Percentiles rank a stretch among this genome's conserved stretches.
phyloP scores from a whole-genome alignment of 148 eudicot genomes.

The Selenicereus undatus region DNA sequence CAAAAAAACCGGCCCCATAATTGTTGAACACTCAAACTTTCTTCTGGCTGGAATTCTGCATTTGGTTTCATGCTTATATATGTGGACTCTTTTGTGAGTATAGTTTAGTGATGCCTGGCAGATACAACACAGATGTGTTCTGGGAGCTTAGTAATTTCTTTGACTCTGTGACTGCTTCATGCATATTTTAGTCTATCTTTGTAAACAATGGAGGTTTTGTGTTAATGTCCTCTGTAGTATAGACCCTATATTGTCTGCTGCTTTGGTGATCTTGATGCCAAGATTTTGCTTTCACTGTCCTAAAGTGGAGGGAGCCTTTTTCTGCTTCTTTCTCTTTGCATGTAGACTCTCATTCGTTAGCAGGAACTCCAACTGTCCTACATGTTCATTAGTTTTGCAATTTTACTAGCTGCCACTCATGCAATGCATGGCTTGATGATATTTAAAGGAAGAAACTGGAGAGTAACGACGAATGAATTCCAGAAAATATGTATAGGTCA shows the following conservation, averaged over 20 bases:
- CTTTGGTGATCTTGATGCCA: background rate
- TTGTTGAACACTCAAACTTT: background rate
- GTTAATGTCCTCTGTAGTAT: background rate
- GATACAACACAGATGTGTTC: slow-evolving; percentile 43
- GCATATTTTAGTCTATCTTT: background rate
- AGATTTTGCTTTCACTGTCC: background rate
- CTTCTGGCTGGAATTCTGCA: slow-evolving; percentile 11
- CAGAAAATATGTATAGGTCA: background rate
- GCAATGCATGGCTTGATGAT: background rate
- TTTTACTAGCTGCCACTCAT: background rate
- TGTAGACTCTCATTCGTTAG: background rate
- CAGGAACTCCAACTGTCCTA: background rate
- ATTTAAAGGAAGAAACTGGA: background rate
- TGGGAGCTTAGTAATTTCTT: slow-evolving; percentile 44
- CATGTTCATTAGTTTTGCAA: background rate
- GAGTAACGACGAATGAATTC: background rate
- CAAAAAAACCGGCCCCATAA: background rate
- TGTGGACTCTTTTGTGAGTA: slow-evolving; percentile 27
- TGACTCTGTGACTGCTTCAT: slow-evolving; percentile 31
- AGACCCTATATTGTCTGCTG: background rate
- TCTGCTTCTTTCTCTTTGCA: background rate
- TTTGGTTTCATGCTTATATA: slow-evolving; percentile 30
- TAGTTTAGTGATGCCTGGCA: slow-evolving; percentile 56
- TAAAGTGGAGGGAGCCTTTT: background rate
- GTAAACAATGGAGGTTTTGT: background rate